phyloP scores from a whole-genome alignment of 495 filamentous ascomycete species.

The Rostrohypoxylon terebratum region DNA sequence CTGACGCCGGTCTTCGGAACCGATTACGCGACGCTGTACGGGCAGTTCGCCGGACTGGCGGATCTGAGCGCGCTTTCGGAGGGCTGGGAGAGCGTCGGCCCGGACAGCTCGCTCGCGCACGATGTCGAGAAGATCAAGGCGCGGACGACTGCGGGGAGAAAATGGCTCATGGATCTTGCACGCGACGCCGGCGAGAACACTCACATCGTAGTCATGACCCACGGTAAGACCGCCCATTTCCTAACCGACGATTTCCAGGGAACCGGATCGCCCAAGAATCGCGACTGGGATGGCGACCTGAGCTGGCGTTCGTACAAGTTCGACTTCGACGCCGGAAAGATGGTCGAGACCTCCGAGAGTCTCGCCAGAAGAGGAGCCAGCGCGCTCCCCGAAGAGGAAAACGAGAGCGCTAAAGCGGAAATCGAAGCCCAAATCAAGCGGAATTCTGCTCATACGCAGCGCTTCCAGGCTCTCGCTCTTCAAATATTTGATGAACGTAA shows the following conservation, averaged over 20 bases:
- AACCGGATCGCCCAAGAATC: not conserved
- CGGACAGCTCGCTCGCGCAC: not conserved
- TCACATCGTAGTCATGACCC: not conserved
- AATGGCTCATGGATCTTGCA: not conserved
- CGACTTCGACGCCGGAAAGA: not conserved
- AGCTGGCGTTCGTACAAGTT: constrained; percentile 7
- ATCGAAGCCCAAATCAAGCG: not conserved
- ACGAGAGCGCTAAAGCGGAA: not conserved
- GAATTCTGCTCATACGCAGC: not conserved
- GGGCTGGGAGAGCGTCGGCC: not conserved
- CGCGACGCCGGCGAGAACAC: not conserved
- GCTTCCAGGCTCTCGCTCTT: not conserved
- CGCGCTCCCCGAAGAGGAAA: not conserved
- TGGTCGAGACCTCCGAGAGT: not conserved
- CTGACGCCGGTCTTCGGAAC: not conserved
- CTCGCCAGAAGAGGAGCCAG: not conserved
- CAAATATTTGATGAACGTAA: no score
- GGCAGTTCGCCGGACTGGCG: not conserved
- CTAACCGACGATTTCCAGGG: not conserved
- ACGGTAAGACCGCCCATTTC: not conserved
- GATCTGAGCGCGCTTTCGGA: not conserved
- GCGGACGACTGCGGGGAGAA: not conserved
- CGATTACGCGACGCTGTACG: not conserved
- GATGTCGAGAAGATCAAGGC: not conserved
- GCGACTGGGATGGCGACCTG: not conserved